These are phyloP conservation scores for Globisporangium acanthophoron DNA, from an alignment of 352 stramenopile species.

Conservation along the genomic window DNA sequence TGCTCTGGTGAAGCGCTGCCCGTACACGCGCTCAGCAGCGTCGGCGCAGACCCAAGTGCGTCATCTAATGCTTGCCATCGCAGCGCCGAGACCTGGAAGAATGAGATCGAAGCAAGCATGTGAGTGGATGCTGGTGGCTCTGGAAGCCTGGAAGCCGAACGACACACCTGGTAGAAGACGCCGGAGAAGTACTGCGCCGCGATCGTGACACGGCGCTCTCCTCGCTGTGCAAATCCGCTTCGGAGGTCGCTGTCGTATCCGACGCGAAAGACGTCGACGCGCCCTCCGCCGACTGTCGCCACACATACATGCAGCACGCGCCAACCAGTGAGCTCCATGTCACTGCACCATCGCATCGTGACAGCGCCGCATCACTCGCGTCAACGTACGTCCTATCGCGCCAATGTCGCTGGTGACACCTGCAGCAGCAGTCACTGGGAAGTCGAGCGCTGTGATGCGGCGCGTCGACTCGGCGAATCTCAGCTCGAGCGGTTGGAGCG, in stretches of 20 bases:
- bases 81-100: slow-evolving; percentile 11
- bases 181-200: not conserved
- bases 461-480: not conserved
- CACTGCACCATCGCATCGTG: not conserved
- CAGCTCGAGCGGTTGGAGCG: slow-evolving; percentile 1
- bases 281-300: slow-evolving; percentile 2
- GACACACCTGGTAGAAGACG: slow-evolving; percentile 1
- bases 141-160: not conserved
- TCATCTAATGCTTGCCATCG: slow-evolving; percentile 8
- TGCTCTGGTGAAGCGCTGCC: not conserved
- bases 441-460: slow-evolving; percentile 25
- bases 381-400: slow-evolving; percentile 29
- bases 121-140: not conserved
- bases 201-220: slow-evolving; percentile 1
- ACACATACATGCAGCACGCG: not conserved
- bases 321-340: not conserved
- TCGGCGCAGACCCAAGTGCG: not conserved
- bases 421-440: slow-evolving; percentile 7
- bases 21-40: slow-evolving; percentile 1
- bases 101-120: not conserved
- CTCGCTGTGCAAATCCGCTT: slow-evolving; percentile 2
- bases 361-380: not conserved
- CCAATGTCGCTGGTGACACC: slow-evolving; percentile 21
- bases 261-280: slow-evolving; percentile 10
- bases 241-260: not conserved